phyloP scores from a whole-genome alignment of 2,329 filamentous ascomycete species.

The Parastagonospora avenae region DNA sequence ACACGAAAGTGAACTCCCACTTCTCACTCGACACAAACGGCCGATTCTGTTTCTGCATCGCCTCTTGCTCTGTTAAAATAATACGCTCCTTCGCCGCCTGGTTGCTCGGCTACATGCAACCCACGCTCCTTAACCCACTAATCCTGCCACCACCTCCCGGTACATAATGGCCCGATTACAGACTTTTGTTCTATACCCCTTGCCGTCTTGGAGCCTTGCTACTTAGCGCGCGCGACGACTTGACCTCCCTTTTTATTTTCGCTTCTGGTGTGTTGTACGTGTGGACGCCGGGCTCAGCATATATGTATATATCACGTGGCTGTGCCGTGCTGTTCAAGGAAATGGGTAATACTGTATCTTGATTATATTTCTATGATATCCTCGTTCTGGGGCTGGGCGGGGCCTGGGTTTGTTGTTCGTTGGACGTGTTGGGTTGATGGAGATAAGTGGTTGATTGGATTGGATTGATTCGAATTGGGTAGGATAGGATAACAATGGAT shows the following conservation, averaged over 20 bases:
- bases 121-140: conserved; percentile 13
- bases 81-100: conserved; percentile 27
- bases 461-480: neutral
- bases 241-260: neutral
- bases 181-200: conserved; percentile 31
- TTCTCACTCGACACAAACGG: conserved; percentile 8
- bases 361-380: conserved; percentile 23
- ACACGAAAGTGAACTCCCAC: too few relatives aligned
- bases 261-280: conserved; percentile 2
- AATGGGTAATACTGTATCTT: conserved; percentile 13
- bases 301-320: conserved; percentile 3
- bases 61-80: conserved; percentile 17
- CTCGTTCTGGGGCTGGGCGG: neutral
- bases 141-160: conserved; percentile 7
- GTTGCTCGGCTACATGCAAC: conserved; percentile 2
- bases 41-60: conserved; percentile 2
- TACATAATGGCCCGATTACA: conserved; percentile 13
- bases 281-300: neutral
- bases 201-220: conserved; percentile 5
- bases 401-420: neutral
- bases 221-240: neutral
- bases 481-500: neutral
- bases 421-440: conserved; percentile 1
- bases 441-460: neutral
- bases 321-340: neutral